Conservation (phyloP, 2,329 filamentous ascomycete genomes). For the Septoria linicola region DNA sequence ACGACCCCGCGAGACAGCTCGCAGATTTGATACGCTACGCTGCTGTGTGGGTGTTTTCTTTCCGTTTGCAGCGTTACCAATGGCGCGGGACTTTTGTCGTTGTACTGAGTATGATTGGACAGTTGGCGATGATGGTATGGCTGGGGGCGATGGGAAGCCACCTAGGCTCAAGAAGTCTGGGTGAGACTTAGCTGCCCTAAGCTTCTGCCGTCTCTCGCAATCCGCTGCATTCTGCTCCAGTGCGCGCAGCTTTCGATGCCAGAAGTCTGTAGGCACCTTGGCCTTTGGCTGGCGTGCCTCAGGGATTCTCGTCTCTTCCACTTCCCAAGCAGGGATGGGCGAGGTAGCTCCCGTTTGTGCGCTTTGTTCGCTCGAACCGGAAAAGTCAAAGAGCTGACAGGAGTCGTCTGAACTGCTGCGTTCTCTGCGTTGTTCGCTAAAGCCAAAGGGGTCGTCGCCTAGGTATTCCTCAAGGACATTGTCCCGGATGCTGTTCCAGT, state of each 20-base stretch:
- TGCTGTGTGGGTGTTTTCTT: constrained; percentile 26
- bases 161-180: constrained; percentile 40
- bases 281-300: constrained; percentile 39
- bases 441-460: constrained; percentile 55
- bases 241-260: constrained; percentile 54
- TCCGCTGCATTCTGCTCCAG: constrained; percentile 52
- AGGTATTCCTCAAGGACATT: constrained; percentile 65
- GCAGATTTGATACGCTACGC: constrained; percentile 30
- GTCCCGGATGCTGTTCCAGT: constrained; percentile 58
- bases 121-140: constrained; percentile 31
- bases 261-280: constrained; percentile 50
- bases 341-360: constrained; percentile 46
- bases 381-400: constrained; percentile 52
- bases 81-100: constrained; percentile 28
- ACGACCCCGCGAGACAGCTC: constrained; percentile 37
- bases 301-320: constrained; percentile 17
- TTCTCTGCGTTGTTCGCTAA: constrained; percentile 50
- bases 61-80: constrained; percentile 34
- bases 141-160: constrained; percentile 38
- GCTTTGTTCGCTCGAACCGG: constrained; percentile 51
- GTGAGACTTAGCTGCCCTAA: constrained; percentile 35
- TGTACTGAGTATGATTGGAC: constrained; percentile 35
- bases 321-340: constrained; percentile 50
- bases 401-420: constrained; percentile 51
- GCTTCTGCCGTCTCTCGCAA: constrained; percentile 42